A percentile compares a stretch with the other conserved stretches of the same genome.
These are phyloP conservation scores for Pterocarpus santalinus DNA, from an alignment of 306 rosid species.

Conservation along the genomic window DNA sequence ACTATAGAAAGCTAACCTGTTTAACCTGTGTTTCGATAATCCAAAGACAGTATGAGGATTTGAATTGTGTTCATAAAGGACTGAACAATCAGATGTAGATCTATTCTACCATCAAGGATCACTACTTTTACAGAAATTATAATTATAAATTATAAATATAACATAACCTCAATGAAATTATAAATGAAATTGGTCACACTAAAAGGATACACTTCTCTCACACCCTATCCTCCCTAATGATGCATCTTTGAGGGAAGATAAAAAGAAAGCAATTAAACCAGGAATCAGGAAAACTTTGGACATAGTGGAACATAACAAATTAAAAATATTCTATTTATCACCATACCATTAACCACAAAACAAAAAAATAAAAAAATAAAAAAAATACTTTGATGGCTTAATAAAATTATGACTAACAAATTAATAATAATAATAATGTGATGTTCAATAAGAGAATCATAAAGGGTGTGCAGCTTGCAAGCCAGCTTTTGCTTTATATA, in stretches of 20 bases:
- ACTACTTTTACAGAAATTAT: constrained; percentile 35
- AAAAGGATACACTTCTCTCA: constrained; percentile 76
- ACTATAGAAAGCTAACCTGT: constrained; percentile 61
- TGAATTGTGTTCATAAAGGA: constrained; percentile 65
- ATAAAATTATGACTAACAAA: no score
- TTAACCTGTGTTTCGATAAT: constrained; percentile 77
- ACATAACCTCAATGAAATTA: constrained; percentile 37
- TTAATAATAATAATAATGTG: no score
- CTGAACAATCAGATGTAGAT: constrained; percentile 70
- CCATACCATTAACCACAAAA: constrained; percentile 16
- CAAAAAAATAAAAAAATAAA: no score
- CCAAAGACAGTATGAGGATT: constrained; percentile 69
- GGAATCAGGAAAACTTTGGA: constrained; percentile 35
- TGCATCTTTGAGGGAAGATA: constrained; percentile 65
- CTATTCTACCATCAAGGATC: constrained; percentile 71
- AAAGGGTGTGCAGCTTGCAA: constrained; percentile 46
- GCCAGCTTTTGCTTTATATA: constrained; percentile 62
- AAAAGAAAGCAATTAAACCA: constrained; percentile 43
- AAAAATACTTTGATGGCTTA: no score
- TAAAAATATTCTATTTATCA: neutral
- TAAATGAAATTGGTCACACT: constrained; percentile 24
- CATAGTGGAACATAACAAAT: constrained; percentile 20
- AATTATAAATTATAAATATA: constrained; percentile 17
- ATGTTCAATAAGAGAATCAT: constrained; percentile 34
- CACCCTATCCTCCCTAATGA: constrained; percentile 63